A percentile compares a stretch with the other conserved stretches of the same genome.
phyloP scores from a whole-genome alignment of 805 yeast genomes.

The Brettanomyces sp. region DNA sequence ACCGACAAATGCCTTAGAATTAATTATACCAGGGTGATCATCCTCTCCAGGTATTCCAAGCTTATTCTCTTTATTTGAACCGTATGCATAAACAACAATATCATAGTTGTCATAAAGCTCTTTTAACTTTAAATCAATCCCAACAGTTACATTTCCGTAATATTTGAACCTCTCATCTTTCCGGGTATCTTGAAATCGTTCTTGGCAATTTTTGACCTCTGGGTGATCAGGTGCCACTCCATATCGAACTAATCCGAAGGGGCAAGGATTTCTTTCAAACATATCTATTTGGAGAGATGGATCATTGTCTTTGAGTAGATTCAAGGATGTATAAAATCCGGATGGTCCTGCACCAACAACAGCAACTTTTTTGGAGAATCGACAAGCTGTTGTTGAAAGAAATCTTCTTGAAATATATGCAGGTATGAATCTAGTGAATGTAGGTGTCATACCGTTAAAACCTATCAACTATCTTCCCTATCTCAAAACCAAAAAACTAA shows the following conservation, averaged over 20 bases:
- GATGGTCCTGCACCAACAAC: constrained; percentile 95
- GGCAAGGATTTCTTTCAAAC: constrained; percentile 80
- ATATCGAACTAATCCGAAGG: constrained; percentile 82
- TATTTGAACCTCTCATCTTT: constrained; percentile 36
- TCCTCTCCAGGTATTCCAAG: constrained; percentile 39
- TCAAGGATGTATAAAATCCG: constrained; percentile 82
- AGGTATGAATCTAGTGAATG: too few relatives aligned
- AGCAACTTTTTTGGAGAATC: constrained; percentile 37
- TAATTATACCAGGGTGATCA: constrained; percentile 53
- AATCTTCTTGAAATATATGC: neutral
- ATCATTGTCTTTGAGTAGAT: constrained; percentile 38
- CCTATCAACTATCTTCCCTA: too few relatives aligned
- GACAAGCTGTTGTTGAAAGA: neutral
- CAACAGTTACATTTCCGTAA: constrained; percentile 64
- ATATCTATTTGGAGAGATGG: constrained; percentile 43
- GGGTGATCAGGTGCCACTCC: constrained; percentile 99
- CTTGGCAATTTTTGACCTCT: constrained; percentile 81
- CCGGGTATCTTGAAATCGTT: constrained; percentile 50
- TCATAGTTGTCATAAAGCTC: constrained; percentile 51
- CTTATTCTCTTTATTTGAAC: constrained; percentile 53
- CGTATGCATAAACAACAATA: constrained; percentile 74
- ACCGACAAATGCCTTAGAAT: constrained; percentile 81
- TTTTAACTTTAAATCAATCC: constrained; percentile 44
- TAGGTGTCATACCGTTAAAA: too few relatives aligned
- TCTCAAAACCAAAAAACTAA: too few relatives aligned